phyloP scores from a whole-genome alignment of 2,329 filamentous ascomycete genomes.

The Bertia moriformis region DNA sequence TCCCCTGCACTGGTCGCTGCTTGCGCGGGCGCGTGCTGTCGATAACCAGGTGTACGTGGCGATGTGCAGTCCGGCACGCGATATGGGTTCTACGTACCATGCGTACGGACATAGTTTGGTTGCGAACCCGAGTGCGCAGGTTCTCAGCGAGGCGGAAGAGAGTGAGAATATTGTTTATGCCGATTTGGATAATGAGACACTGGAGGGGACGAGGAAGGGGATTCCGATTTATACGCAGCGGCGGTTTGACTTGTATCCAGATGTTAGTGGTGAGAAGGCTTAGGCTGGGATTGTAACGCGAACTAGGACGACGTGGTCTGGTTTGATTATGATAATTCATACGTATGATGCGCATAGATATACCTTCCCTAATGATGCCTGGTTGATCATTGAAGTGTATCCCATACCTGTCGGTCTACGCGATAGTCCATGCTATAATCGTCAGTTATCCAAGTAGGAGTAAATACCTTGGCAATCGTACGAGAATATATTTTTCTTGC shows the following conservation, averaged over 20 bases:
- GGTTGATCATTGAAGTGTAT: no score
- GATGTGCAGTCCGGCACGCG: conserved; percentile 78
- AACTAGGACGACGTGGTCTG: no score
- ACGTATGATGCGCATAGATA: no score
- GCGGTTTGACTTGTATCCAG: conserved; percentile 88
- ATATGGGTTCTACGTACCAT: conserved; percentile 63
- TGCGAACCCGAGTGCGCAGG: conserved; percentile 70
- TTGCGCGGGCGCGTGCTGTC: conserved; percentile 68
- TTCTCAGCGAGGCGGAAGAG: conserved; percentile 69
- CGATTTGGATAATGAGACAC: conserved; percentile 51
- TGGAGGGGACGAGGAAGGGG: conserved; percentile 62
- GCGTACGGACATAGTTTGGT: conserved; percentile 88
- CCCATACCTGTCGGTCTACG: no score
- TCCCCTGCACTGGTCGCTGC: conserved; percentile 76
- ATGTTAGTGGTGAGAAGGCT: conserved; percentile 45
- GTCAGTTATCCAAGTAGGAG: no score
- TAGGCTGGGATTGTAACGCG: no score
- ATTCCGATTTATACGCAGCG: conserved; percentile 78
- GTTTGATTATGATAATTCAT: no score
- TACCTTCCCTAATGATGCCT: no score
- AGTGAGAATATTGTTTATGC: conserved; percentile 62
- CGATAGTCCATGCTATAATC: no score
- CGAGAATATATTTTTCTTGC: no score
- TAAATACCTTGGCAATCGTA: no score
- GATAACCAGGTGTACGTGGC: conserved; percentile 93